A percentile compares a stretch with the other conserved stretches of the same genome.
Conservation (phyloP, 139 green algal species). For the Coelastrella sp. region DNA sequence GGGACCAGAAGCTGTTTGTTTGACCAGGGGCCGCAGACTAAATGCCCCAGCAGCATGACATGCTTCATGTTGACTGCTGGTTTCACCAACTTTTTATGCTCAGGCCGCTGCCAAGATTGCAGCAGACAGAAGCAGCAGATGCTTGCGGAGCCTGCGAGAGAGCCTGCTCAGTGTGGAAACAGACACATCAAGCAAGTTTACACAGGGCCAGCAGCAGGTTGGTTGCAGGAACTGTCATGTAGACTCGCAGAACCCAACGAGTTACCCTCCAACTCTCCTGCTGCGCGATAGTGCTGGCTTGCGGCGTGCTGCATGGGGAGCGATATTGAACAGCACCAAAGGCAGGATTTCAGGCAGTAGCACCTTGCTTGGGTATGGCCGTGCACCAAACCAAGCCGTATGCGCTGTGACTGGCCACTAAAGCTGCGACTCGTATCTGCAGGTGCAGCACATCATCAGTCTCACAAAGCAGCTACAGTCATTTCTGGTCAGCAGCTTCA, state of each 20-base stretch:
- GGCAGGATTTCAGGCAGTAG: background rate
- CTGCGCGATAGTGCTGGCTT: background rate
- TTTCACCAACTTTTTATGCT: background rate
- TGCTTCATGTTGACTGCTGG: background rate
- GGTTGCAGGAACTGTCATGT: background rate
- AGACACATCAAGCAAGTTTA: conserved; percentile 5
- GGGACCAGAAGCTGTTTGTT: background rate
- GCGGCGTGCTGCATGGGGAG: background rate
- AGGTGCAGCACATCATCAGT: conserved; percentile 9
- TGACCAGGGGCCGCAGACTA: background rate
- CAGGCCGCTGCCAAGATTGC: conserved; percentile 24
- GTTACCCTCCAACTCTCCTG: background rate
- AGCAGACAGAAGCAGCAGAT: background rate
- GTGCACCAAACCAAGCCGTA: too few species aligned
- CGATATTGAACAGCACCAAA: background rate
- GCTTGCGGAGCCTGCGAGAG: background rate
- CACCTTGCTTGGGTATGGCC: background rate
- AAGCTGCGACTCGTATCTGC: background rate
- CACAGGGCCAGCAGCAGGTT: conserved; percentile 25
- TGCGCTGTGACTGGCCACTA: background rate
- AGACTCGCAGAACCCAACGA: background rate
- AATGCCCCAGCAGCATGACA: background rate
- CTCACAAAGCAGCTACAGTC: background rate
- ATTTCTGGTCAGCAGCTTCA: background rate
- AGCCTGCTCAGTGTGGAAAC: background rate